Evolutionary conservation across 306 rosid genomes (phyloP).

Genomic region (Alnus rubra): DNA sequence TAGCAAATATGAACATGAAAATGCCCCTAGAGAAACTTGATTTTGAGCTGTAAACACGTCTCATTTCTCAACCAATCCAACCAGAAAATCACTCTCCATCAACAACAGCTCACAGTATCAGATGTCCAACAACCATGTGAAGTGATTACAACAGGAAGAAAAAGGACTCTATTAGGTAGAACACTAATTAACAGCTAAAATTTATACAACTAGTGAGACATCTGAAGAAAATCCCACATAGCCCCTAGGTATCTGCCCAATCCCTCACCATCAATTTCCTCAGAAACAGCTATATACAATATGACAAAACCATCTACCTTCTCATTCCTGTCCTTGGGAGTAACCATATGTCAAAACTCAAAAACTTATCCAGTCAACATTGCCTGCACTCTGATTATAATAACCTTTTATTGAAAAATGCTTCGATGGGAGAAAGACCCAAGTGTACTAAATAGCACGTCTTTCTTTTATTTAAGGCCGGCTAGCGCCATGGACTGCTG

Average conservation of each 20-base stretch:
- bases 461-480: neutral
- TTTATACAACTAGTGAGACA: neutral
- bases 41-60: neutral
- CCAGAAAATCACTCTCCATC: neutral
- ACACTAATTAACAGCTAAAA: neutral
- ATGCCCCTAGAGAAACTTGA: neutral
- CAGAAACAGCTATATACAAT: neutral
- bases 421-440: too few species aligned
- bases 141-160: neutral
- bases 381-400: neutral
- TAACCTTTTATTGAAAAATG: too few species aligned
- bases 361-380: neutral
- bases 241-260: conserved; percentile 3
- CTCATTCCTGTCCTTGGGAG: neutral
- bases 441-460: too few species aligned
- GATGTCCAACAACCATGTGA: neutral
- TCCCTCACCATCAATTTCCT: conserved; percentile 3
- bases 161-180: too few species aligned
- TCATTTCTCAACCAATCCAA: neutral
- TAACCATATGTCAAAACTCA: conserved; percentile 1
- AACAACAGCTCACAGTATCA: neutral
- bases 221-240: neutral
- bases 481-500: conserved; percentile 22
- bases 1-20: neutral
- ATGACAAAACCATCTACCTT: conserved; percentile 15